Conservation (phyloP, 23 red algal genomes). For the Cyanidiococcus yangmingshanensis region DNA sequence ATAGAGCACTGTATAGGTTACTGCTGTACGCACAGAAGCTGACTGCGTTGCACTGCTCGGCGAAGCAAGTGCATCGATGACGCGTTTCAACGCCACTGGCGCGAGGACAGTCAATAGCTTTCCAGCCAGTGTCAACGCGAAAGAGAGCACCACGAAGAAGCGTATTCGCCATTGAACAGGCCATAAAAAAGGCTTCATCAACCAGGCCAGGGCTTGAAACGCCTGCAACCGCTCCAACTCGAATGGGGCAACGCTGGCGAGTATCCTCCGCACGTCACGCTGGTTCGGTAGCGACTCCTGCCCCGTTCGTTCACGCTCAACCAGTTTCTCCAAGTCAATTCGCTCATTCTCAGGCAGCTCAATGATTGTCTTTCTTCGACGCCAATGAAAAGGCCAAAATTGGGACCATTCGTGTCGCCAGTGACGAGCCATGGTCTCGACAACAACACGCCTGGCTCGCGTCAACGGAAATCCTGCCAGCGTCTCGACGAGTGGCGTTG, state of each 20-base stretch:
- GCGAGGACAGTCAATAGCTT: conserved; percentile 69
- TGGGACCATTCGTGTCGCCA: no score
- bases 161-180: background rate
- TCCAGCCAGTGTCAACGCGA: background rate
- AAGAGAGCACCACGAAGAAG: background rate
- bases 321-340: background rate
- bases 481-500: no score
- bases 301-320: background rate
- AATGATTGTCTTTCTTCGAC: no score
- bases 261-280: background rate
- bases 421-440: no score
- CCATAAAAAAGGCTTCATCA: conserved; percentile 4
- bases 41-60: background rate
- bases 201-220: background rate
- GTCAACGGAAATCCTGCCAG: no score
- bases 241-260: background rate
- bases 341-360: no score
- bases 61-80: conserved; percentile 51
- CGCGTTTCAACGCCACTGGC: conserved; percentile 79
- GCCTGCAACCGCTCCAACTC: background rate
- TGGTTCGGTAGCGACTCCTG: background rate
- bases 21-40: conserved; percentile 10
- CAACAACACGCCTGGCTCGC: no score
- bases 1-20: conserved; percentile 67
- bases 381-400: no score